A percentile compares a stretch with the other conserved stretches of the same genome.
Conservation (phyloP, 805 yeast species). For the Jamesozyma gamospora region DNA sequence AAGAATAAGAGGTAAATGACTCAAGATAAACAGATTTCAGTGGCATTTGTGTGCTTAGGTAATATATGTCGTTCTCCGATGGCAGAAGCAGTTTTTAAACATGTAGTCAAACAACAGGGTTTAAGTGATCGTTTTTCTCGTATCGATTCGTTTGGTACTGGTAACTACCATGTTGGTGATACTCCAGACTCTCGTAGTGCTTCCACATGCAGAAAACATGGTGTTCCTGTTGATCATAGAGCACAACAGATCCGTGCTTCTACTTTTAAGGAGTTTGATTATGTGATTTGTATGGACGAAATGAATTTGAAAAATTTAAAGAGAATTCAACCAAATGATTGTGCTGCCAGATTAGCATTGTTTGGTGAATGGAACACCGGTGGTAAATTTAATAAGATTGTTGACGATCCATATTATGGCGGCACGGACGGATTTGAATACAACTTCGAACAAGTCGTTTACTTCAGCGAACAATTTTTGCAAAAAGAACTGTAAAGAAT, state of each 20-base stretch:
- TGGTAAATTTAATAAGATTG: constrained; percentile 41
- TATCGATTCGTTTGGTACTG: constrained; percentile 86
- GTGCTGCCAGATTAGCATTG: constrained; percentile 36
- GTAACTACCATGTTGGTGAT: constrained; percentile 76
- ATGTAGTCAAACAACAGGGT: constrained; percentile 45
- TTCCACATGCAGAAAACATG: constrained; percentile 55
- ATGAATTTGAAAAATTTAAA: constrained; percentile 44
- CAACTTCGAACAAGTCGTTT: constrained; percentile 63
- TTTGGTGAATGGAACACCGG: constrained; percentile 78
- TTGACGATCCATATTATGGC: constrained; percentile 91
- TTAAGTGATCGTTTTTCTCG: constrained; percentile 34
- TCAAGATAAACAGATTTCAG: constrained; percentile 34
- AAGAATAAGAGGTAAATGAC: no score
- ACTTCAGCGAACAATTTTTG: constrained; percentile 66
- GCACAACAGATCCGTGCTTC: constrained; percentile 56
- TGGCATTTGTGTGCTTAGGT: constrained; percentile 87
- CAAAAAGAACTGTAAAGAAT: constrained; percentile 31
- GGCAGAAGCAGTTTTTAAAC: constrained; percentile 89
- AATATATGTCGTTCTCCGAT: constrained; percentile 93
- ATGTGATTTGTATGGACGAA: constrained; percentile 63
- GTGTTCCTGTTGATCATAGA: constrained; percentile 61
- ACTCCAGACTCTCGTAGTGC: constrained; percentile 69
- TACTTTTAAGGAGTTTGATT: constrained; percentile 54
- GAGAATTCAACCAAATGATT: constrained; percentile 40
- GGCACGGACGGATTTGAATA: constrained; percentile 73